Evolutionary conservation across 805 yeast species (phyloP).

Genomic region (Candida argentea): DNA sequence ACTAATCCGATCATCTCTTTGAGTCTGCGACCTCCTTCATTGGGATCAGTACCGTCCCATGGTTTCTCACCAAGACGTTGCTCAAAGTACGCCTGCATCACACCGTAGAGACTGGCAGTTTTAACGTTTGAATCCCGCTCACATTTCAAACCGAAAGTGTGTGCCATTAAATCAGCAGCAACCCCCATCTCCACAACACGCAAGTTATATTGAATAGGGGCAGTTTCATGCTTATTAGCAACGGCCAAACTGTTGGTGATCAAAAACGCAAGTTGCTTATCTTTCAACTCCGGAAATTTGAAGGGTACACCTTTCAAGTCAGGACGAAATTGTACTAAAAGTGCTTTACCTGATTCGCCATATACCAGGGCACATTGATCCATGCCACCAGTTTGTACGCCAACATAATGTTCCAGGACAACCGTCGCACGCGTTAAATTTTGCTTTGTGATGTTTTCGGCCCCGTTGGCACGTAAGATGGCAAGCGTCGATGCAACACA

Average conservation of each 20-base stretch:
- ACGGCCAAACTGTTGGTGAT: constrained; percentile 55
- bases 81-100: constrained; percentile 40
- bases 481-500: constrained; percentile 56
- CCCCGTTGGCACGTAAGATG: constrained; percentile 43
- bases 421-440: constrained; percentile 52
- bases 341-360: constrained; percentile 48
- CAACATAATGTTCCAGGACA: constrained; percentile 59
- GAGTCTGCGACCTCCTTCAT: constrained; percentile 31
- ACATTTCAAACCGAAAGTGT: constrained; percentile 31
- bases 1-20: constrained; percentile 31
- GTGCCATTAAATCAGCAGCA: constrained; percentile 53
- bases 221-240: constrained; percentile 61
- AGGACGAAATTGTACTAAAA: constrained; percentile 54
- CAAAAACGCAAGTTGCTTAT: constrained; percentile 37
- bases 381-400: constrained; percentile 74
- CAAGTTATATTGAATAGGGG: constrained; percentile 58
- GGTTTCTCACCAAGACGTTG: constrained; percentile 15
- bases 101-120: constrained; percentile 57
- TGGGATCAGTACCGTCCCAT: constrained; percentile 39
- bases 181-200: constrained; percentile 64
- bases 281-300: constrained; percentile 36
- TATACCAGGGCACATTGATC: constrained; percentile 66
- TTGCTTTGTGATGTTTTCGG: constrained; percentile 31
- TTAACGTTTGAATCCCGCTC: constrained; percentile 40
- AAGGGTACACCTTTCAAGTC: constrained; percentile 43